Evolutionary conservation across 352 stramenopile species (phyloP), one percentile per base, ranked within the genome.

Genomic region (Peronosclerospora sorghi): DNA sequence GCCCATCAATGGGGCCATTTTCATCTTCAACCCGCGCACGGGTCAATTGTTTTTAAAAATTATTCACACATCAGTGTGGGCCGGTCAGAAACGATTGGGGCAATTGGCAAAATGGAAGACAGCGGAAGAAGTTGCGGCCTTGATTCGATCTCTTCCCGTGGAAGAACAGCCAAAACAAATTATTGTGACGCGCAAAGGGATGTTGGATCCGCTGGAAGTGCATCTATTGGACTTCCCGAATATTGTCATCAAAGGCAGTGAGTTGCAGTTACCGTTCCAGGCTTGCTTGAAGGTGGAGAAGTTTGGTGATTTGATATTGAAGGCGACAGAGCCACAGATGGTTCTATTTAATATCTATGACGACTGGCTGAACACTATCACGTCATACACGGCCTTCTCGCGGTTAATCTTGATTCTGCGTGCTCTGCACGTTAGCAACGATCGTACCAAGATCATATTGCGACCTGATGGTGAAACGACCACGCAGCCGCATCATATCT

Each of bases 51-150:
- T 99, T 73, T 68, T 99, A 14, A 99, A 99, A 76, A 98, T 99
- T 48, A 99, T 99, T 48, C 97, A 99, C 78, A 99, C 96, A 14
- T 98, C 87, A 42, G 96, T 99, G 43, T 99, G 96, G 96, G 95
- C 96, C 21, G 96, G 97, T 6, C 96, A 99, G 64, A 99, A 99
- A 62, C 96, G 96, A 61, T 78, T 99, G 23, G 96, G 94, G 0
- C 95, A 99, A 74, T 75, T 99, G 21, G 96, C 96, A 0, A 99
- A 99, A 65, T 99, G 96, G 96, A 99, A 99, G 68, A 99, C 97
- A 6, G 96, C 97, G 0, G 97, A 99, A 84, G 97, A 99, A 95
- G 95, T 99, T 29, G 96, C 96, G 5, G 96, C 96, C 19, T 62
- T 99, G 4, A 99, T 99, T 73, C 93, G 96, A 12, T 98, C 94